Percentiles rank a stretch among this genome's conserved stretches.
These are phyloP conservation scores for Suhomyces sp. DNA, from an alignment of 805 yeast genomes.

Conservation along the genomic window DNA sequence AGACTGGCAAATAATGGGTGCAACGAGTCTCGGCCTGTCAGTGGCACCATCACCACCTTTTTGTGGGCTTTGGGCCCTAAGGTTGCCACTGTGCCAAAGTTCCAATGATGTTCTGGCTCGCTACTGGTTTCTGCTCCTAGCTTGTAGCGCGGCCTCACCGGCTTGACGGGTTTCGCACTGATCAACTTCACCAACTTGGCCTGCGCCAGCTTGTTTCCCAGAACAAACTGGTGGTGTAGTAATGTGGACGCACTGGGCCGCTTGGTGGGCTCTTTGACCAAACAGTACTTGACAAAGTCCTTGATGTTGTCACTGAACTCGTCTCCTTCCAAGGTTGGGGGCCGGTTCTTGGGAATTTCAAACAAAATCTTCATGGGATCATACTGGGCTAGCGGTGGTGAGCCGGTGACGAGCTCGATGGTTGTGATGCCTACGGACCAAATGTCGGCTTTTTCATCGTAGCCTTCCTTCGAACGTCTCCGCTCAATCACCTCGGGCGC, in stretches of 20 bases:
- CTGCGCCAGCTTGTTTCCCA: constrained; percentile 19
- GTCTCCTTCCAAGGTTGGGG: constrained; percentile 55
- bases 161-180: constrained; percentile 29
- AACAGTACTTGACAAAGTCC: constrained; percentile 64
- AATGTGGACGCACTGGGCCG: constrained; percentile 64
- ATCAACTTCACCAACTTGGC: constrained; percentile 37
- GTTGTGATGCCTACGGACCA: constrained; percentile 96
- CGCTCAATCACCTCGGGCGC: constrained; percentile 89
- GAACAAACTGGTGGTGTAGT: constrained; percentile 52
- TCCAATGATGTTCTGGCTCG: constrained; percentile 12
- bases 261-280: constrained; percentile 59
- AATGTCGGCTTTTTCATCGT: constrained; percentile 84
- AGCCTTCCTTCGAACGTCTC: constrained; percentile 42
- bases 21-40: neutral
- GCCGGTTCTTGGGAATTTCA: constrained; percentile 60
- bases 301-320: constrained; percentile 50
- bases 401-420: constrained; percentile 78
- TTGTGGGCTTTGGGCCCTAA: neutral
- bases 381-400: constrained; percentile 71
- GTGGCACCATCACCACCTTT: constrained; percentile 1
- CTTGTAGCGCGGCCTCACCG: constrained; percentile 3
- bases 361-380: constrained; percentile 78
- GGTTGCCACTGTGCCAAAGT: constrained; percentile 13
- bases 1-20: constrained; percentile 43
- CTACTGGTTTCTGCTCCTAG: neutral